phyloP scores from a whole-genome alignment of 2,329 filamentous ascomycete species.

The Fusarium aywerte region DNA sequence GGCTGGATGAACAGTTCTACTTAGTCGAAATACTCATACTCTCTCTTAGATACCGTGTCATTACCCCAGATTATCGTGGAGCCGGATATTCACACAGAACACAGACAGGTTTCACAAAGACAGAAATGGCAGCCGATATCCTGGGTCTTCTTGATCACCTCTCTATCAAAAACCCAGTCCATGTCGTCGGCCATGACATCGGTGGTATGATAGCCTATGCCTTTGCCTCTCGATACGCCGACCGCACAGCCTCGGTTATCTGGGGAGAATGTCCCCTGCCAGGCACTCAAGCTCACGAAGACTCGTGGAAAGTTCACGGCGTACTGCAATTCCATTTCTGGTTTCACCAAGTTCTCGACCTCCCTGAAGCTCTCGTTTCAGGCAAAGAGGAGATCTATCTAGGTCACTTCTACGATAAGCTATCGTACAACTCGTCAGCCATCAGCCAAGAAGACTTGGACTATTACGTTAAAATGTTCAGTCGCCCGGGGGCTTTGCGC shows the following conservation, averaged over 20 bases:
- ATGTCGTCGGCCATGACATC: slow-evolving; percentile 18
- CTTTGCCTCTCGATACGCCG: slow-evolving; percentile 8
- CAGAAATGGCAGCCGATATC: slow-evolving; percentile 23
- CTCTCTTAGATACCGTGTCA: slow-evolving; percentile 8
- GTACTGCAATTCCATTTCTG: slow-evolving; percentile 16
- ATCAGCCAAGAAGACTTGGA: slow-evolving; percentile 11
- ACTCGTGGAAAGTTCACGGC: slow-evolving; percentile 8
- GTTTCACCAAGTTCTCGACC: slow-evolving; percentile 11
- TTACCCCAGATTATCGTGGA: slow-evolving; percentile 16
- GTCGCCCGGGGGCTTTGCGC: background rate
- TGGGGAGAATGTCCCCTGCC: slow-evolving; percentile 27
- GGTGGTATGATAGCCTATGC: slow-evolving; percentile 29
- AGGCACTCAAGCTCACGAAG: slow-evolving; percentile 4
- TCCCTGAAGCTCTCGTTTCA: slow-evolving; percentile 17
- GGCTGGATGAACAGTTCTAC: fast-evolving
- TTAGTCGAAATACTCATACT: background rate
- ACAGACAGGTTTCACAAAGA: slow-evolving; percentile 20
- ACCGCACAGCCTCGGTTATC: slow-evolving; percentile 10
- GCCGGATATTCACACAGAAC: slow-evolving; percentile 17
- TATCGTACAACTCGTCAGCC: slow-evolving; percentile 17
- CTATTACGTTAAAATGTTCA: slow-evolving; percentile 6
- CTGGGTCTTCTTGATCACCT: background rate
- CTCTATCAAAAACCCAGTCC: slow-evolving; percentile 8
- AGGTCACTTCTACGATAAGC: slow-evolving; percentile 23
- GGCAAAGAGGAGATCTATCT: slow-evolving; percentile 20